Conservation (phyloP, 805 yeast genomes). For the Candida yuanshanica region DNA sequence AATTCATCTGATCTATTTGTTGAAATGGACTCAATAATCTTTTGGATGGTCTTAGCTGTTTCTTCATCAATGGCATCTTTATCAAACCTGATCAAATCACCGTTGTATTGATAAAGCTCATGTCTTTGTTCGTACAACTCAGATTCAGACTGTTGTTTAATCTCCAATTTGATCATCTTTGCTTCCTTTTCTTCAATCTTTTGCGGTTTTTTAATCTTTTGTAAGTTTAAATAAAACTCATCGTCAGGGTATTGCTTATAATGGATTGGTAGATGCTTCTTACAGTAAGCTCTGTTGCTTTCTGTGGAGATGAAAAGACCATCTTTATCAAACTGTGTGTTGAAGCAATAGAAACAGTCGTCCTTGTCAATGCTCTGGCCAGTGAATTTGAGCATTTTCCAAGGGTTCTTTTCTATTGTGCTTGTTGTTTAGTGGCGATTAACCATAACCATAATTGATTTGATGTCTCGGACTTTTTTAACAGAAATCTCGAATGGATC, state of each 20-base stretch:
- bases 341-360: constrained; percentile 86
- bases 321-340: constrained; percentile 44
- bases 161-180: constrained; percentile 59
- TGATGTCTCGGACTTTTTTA: background rate
- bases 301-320: constrained; percentile 75
- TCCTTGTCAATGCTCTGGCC: constrained; percentile 61
- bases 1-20: constrained; percentile 60
- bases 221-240: constrained; percentile 49
- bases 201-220: constrained; percentile 37
- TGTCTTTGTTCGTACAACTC: constrained; percentile 50
- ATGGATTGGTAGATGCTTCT: constrained; percentile 59
- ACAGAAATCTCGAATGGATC: too few relatives aligned
- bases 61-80: constrained; percentile 25
- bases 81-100: constrained; percentile 17
- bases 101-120: constrained; percentile 5
- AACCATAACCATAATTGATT: too few relatives aligned
- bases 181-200: constrained; percentile 30
- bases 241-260: constrained; percentile 45
- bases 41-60: constrained; percentile 31
- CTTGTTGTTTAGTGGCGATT: constrained; percentile 3
- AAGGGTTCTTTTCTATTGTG: background rate
- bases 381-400: constrained; percentile 9
- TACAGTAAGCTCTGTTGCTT: constrained; percentile 68
- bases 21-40: constrained; percentile 53
- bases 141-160: constrained; percentile 55